Evolutionary conservation across 768 basidiomycete genomes (phyloP).

Genomic region (Boletus pseudo-olivaceus): DNA sequence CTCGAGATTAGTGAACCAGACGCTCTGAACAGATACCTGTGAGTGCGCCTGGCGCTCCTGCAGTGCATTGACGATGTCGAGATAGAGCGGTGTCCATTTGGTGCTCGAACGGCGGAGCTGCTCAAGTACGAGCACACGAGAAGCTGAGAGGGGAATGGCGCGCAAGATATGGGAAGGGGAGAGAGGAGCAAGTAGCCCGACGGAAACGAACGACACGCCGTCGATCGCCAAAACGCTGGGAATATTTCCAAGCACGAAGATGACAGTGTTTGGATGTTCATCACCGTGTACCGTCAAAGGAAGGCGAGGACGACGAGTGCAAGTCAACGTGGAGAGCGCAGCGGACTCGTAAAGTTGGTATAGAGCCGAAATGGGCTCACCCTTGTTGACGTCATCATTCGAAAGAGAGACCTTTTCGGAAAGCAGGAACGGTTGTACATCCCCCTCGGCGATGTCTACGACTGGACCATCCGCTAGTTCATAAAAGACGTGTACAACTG

Average conservation of each 20-base stretch:
- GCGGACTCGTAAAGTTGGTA: slow-evolving; percentile 67
- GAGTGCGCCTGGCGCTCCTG: slow-evolving; percentile 52
- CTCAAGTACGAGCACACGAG: slow-evolving; percentile 76
- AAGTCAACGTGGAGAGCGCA: slow-evolving; percentile 58
- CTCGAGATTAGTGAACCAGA: slow-evolving; percentile 52
- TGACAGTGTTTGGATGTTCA: slow-evolving; percentile 56
- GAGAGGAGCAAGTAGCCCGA: slow-evolving; percentile 71
- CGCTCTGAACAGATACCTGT: slow-evolving; percentile 57
- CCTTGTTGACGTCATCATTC: slow-evolving; percentile 10
- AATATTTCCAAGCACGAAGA: slow-evolving; percentile 66
- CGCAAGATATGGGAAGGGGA: slow-evolving; percentile 50
- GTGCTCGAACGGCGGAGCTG: slow-evolving; percentile 73
- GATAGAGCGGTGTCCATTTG: slow-evolving; percentile 84
- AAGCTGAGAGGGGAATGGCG: slow-evolving; percentile 58
- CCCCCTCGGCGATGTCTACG: slow-evolving; percentile 54
- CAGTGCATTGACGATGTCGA: slow-evolving; percentile 73
- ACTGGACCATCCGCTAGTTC: slow-evolving; percentile 37
- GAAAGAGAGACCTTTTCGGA: slow-evolving; percentile 34
- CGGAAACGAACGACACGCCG: slow-evolving; percentile 58
- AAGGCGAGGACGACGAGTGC: slow-evolving; percentile 57
- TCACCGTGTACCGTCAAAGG: slow-evolving; percentile 54
- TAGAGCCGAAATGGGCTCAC: slow-evolving; percentile 24
- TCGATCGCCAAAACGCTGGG: slow-evolving; percentile 44
- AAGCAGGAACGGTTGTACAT: slow-evolving; percentile 58
- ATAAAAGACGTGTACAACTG: slow-evolving; percentile 86